Base-by-base conservation (phyloP, 768 basidiomycete genomes). In the Phanerodontia chrysosporium region DNA sequence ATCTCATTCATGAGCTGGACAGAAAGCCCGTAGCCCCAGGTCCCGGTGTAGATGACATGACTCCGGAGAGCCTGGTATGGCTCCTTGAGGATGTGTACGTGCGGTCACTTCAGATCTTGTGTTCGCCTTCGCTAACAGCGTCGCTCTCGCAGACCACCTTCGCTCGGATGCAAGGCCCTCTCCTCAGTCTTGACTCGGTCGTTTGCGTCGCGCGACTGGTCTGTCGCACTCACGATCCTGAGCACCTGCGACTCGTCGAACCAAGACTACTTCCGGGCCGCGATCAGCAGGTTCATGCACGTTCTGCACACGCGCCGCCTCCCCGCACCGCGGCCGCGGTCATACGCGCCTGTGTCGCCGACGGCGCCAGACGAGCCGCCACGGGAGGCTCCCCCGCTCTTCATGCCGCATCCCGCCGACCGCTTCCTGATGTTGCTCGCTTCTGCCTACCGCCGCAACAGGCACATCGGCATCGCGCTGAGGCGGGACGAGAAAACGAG, bases 401-500 rank as follows among this genome's bases (percentile, higher is more conserved):
- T 53, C 35, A 53, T 53, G 52, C 52, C 52, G 35, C 52, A 53
- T 21, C 52, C 52, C 35, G 35, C 52, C 7, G 52, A 53, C 52
- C 52, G 52, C 22, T 42, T 53, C 35, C 32, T 53, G 10, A 53
- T 53, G 52, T 36, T 53, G 21, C 52, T 53, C 32, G 52, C 25
- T 5, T 6, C 2, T 6, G 52, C 52, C 30, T 9, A 12, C 35
- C 30, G 22, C n/a, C 32, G 52, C 2, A 53, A 53, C 32, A 9
- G 2, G 13, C 35, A 25, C 52, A 35, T 53, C 52, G 52, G 35
- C n/a, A 21, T 24, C 24, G 39, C 36, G 21, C 32, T 53, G 9
- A 35, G 16, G 21, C 12, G n/a, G n/a, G 39, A 53, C 24, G 35
- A 3, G 10, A 35, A 36, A 3, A 53, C 52, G 9, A 22, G 13